A percentile compares a stretch with the other conserved stretches of the same genome.
phyloP scores from a whole-genome alignment of 305 asterid genomes.

The Salvia sclarea region DNA sequence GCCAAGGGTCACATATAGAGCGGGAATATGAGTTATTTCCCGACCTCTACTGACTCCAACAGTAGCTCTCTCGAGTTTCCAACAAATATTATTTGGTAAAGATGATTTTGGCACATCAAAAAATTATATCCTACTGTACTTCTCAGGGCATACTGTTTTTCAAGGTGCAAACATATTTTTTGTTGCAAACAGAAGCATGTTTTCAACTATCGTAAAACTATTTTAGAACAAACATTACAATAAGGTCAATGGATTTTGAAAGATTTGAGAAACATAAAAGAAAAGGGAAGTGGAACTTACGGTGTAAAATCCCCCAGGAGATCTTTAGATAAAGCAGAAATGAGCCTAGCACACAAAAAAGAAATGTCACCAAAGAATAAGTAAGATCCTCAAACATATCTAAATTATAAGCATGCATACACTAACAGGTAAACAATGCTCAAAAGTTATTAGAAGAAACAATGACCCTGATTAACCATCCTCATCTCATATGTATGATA shows the following conservation, averaged over 20 bases:
- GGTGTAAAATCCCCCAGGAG: constrained; percentile 72
- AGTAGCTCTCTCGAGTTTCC: too few species aligned
- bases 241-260: neutral
- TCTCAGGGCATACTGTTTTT: neutral
- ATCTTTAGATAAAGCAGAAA: constrained; percentile 90
- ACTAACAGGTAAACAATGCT: neutral
- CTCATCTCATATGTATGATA: neutral
- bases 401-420: constrained; percentile 15
- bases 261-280: constrained; percentile 1
- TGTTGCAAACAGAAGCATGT: neutral
- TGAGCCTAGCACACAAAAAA: constrained; percentile 54
- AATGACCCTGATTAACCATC: constrained; percentile 23
- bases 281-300: constrained; percentile 52
- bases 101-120: neutral
- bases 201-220: neutral
- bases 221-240: neutral
- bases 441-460: neutral
- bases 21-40: neutral
- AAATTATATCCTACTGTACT: neutral
- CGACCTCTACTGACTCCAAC: too few species aligned
- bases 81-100: too few species aligned
- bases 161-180: neutral
- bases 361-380: constrained; percentile 12
- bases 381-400: constrained; percentile 9
- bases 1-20: neutral